Evolutionary conservation across 768 basidiomycete species (phyloP), one percentile per base, ranked within the genome.

Genomic region (Russula compacta): DNA sequence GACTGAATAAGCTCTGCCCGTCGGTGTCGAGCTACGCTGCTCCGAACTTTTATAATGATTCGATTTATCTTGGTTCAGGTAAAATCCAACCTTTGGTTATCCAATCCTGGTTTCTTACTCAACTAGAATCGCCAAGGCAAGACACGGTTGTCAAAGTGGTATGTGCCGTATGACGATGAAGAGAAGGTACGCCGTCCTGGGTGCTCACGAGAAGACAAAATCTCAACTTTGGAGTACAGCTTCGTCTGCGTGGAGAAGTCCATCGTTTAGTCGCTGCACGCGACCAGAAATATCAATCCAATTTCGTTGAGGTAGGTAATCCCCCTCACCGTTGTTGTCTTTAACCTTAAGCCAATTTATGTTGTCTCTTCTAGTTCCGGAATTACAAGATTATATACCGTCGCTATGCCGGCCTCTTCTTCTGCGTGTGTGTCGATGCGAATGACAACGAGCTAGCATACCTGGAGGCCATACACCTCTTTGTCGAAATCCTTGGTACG

Each of bases 381-480:
- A 98, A 94, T 71, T 91, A 97, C 79, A 98, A 99, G 77, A 82
- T 99, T 69, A 89, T 98, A 32, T 99, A 99, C 73, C 82, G 97
- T 61, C 84, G 97, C 56, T 98, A 98, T 68, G 95, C 95, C 51
- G 95, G 95, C 7, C 83, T 99, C 24, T 99, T 97, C 81, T 99
- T 99, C 75, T 97, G 93, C 69, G 80, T 95, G 33, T 98, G 97
- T 66, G 93, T 98, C 11, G 97, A 98, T 67, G 92, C 93, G 24
- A 97, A 98, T 69, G 97, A 99, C 75, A 98, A 98, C 67, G 97
- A 99, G 70, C 80, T 98, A 62, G 93, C 95, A 2, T 98, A 97
- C 73, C 79, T 98, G 38, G 97, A 99, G 71, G 94, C 93, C 4
- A 98, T 98, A 58, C 95, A 99, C 71, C 83, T 99, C 6, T 98